Evolutionary conservation across 2,329 filamentous ascomycete genomes (phyloP).

Genomic region (Periconia macrospinosa): DNA sequence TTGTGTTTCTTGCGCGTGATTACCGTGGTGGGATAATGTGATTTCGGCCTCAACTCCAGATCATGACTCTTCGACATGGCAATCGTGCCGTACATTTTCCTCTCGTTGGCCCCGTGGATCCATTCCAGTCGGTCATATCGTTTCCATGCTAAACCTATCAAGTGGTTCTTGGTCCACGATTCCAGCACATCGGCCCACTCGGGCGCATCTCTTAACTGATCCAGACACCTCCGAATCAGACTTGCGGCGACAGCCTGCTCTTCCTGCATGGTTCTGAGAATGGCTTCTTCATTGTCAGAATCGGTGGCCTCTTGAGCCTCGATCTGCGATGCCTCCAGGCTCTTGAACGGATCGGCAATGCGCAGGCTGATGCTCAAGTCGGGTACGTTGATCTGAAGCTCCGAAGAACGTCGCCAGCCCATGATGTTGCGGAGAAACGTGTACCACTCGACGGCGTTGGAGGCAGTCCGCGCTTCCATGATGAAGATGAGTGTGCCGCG

Average conservation of each 20-base stretch:
- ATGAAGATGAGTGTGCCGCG: constrained; percentile 61
- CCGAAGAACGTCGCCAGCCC: constrained; percentile 59
- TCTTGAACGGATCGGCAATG: constrained; percentile 62
- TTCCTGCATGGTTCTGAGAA: constrained; percentile 49
- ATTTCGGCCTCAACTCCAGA: constrained; percentile 65
- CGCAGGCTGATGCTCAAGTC: constrained; percentile 62
- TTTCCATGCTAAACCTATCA: constrained; percentile 69
- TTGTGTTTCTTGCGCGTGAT: constrained; percentile 43
- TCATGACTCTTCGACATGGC: constrained; percentile 69
- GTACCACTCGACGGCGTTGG: constrained; percentile 69
- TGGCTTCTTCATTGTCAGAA: constrained; percentile 49
- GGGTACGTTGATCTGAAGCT: constrained; percentile 63
- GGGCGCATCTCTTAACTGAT: constrained; percentile 57
- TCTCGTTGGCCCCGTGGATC: constrained; percentile 66
- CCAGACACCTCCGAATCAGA: constrained; percentile 61
- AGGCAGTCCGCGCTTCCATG: constrained; percentile 62
- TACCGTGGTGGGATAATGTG: constrained; percentile 62
- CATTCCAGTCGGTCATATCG: constrained; percentile 70
- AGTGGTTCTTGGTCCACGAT: constrained; percentile 60
- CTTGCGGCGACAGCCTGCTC: constrained; percentile 59
- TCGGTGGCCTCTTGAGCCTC: constrained; percentile 48
- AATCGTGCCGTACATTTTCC: constrained; percentile 70
- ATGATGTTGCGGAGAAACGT: constrained; percentile 64
- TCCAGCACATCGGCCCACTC: constrained; percentile 64
- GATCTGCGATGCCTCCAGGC: constrained; percentile 50